Conservation (phyloP, 202 grass and related monocot genomes). For the Panicum hallii region DNA sequence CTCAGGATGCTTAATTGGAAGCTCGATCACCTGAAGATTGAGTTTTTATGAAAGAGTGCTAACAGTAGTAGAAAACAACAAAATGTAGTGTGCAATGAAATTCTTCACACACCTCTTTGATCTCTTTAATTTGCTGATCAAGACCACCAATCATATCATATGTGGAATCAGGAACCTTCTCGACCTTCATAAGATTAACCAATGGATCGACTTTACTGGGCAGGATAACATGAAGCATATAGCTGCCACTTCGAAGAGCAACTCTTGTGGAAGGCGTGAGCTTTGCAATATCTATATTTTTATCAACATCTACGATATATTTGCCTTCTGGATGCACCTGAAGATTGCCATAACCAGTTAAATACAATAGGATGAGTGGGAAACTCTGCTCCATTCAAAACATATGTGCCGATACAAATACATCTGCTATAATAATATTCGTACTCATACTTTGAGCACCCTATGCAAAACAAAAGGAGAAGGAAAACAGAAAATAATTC, state of each 20-base stretch:
- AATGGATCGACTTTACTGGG: slow-evolving; percentile 96
- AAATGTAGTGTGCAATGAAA: neutral
- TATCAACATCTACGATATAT: slow-evolving; percentile 86
- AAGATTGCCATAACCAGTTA: slow-evolving; percentile 39
- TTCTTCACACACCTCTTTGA: slow-evolving; percentile 74
- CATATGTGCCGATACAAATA: neutral
- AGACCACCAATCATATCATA: slow-evolving; percentile 99
- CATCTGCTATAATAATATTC: neutral
- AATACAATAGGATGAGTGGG: neutral
- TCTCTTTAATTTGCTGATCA: slow-evolving; percentile 98
- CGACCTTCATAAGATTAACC: slow-evolving; percentile 98
- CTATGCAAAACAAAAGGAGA: neutral
- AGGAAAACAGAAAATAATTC: neutral
- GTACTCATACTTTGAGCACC: neutral
- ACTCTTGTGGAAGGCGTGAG: slow-evolving; percentile 86
- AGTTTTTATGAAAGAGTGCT: slow-evolving; percentile 10
- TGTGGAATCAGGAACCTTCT: slow-evolving; percentile 98
- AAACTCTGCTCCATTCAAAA: neutral
- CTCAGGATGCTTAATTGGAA: slow-evolving; percentile 98
- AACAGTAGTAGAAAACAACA: neutral
- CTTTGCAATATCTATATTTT: slow-evolving; percentile 92
- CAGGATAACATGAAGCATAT: slow-evolving; percentile 84
- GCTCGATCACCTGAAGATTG: slow-evolving; percentile 87
- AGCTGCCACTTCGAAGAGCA: slow-evolving; percentile 90
- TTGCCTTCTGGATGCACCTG: slow-evolving; percentile 96